Conservation (phyloP, 2,329 filamentous ascomycete genomes). For the Colletotrichum lupini region DNA sequence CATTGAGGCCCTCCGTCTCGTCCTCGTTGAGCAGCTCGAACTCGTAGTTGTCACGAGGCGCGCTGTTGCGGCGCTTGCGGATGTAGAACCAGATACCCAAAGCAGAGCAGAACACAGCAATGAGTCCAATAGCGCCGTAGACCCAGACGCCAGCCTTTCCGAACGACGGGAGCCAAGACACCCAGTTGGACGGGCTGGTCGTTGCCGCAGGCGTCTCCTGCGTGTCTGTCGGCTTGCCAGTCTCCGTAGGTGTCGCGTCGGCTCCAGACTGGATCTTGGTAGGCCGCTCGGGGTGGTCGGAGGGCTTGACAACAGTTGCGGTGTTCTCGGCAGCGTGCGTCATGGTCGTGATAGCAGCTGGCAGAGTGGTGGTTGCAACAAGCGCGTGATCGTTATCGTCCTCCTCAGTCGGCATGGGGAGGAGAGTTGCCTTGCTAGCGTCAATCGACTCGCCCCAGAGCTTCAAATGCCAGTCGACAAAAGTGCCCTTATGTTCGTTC, state of each 20-base stretch:
- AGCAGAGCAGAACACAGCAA: conserved; percentile 83
- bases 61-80: conserved; percentile 81
- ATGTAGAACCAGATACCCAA: conserved; percentile 86
- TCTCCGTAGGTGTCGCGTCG: conserved; percentile 43
- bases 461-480: conserved; percentile 92
- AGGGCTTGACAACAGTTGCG: conserved; percentile 57
- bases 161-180: conserved; percentile 92
- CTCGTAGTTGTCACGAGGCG: conserved; percentile 85
- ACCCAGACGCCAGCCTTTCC: conserved; percentile 94
- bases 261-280: conserved; percentile 58
- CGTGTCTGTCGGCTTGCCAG: conserved; percentile 45
- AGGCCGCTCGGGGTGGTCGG: conserved; percentile 74
- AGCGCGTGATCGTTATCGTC: conserved; percentile 86
- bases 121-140: conserved; percentile 85
- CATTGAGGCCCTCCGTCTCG: conserved; percentile 70
- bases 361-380: conserved; percentile 68
- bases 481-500: conserved; percentile 81
- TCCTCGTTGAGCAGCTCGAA: conserved; percentile 93
- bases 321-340: conserved; percentile 55
- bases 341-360: conserved; percentile 72
- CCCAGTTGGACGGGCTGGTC: conserved; percentile 74
- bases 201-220: conserved; percentile 49
- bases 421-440: conserved; percentile 74
- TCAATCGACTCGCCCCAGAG: conserved; percentile 93
- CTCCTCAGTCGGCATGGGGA: conserved; percentile 84